Evolutionary conservation across 1,284 basidiomycete species (phyloP).

Genomic region (Marasmius tenuissimus): DNA sequence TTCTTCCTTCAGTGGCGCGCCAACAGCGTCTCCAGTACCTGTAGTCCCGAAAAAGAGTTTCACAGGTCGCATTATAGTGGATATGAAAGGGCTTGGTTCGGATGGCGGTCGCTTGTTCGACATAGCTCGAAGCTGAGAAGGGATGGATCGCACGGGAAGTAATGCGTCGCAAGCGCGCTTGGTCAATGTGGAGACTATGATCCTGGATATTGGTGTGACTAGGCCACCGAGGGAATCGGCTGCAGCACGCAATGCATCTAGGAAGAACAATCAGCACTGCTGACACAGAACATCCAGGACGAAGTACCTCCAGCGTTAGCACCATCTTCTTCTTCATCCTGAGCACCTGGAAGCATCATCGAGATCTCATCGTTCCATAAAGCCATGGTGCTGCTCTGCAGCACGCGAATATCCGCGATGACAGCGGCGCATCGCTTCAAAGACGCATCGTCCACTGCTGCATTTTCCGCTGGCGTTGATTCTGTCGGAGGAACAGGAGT

Average conservation of each 20-base stretch:
- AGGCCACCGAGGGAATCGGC: constrained; percentile 49
- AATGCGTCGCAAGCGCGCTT: constrained; percentile 84
- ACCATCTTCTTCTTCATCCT: constrained; percentile 35
- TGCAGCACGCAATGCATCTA: constrained; percentile 60
- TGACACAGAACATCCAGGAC: neutral
- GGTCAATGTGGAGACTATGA: constrained; percentile 73
- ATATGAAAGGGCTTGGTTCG: constrained; percentile 85
- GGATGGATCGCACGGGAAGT: constrained; percentile 84
- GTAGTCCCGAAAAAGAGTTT: constrained; percentile 73
- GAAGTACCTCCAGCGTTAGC: constrained; percentile 51
- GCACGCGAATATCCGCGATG: constrained; percentile 62
- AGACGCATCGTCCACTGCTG: constrained; percentile 57
- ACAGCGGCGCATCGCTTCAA: constrained; percentile 63
- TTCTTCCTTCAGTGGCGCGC: constrained; percentile 54
- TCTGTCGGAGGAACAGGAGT: constrained; percentile 54
- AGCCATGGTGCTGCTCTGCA: constrained; percentile 49
- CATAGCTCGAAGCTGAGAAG: constrained; percentile 84
- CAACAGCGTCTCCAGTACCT: constrained; percentile 47
- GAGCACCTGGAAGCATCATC: constrained; percentile 52
- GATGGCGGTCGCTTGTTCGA: constrained; percentile 68
- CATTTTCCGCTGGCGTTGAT: constrained; percentile 49
- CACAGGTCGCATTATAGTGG: constrained; percentile 81
- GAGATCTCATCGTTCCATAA: constrained; percentile 72
- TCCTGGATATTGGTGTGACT: constrained; percentile 55
- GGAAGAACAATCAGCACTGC: neutral